Base-by-base conservation (phyloP, 2,329 filamentous ascomycete genomes). In the Trichoderma sp. region DNA sequence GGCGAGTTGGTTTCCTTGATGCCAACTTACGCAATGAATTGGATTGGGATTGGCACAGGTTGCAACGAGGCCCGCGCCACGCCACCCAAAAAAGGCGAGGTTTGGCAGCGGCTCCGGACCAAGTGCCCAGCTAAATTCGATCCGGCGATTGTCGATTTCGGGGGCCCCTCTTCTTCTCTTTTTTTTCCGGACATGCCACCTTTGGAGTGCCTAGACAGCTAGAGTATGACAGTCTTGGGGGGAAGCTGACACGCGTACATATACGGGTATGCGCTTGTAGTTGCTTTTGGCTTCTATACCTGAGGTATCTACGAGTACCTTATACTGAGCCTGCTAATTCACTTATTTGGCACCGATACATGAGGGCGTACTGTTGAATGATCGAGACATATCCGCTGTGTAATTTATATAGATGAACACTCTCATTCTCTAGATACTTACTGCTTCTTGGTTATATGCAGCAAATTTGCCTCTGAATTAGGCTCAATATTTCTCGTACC, bases 21-120 rank as follows among this genome's bases (percentile, higher is more conserved):
- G 18, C n/a, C 43, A 36, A 36, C 34, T 36, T 36, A 51, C n/a
- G 18, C 43, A 47, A 47, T 47, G 18, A 24, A 15, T 15, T 24
- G 39, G 39, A 43, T n/a, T 43, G 8, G 36, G 36, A 39, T 18
- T 43, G 21, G 26, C n/a, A 51, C 62, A 65, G 51, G 28, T 65
- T 28, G 39, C 26, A 53, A 65, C 39, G 47, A 43, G 18, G 39
- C 26, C 39, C 43, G 43, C 39, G 62, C 62, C 62, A 51, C 62
- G 62, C 62, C 62, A 43, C 62, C 62, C 62, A n/a, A 11, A 53
- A 53, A 65, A 53, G 62, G 62, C 39, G 39, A 65, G 39, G 62
- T 65, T 65, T 51, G 47, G 62, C 21, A 65, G 39, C 39, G 39
- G 5, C 47, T 65, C 62, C 62, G 62, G 62, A 28, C 39, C 62